Base-by-base conservation (phyloP, 768 basidiomycete genomes). In the Mycena kentingensis region DNA sequence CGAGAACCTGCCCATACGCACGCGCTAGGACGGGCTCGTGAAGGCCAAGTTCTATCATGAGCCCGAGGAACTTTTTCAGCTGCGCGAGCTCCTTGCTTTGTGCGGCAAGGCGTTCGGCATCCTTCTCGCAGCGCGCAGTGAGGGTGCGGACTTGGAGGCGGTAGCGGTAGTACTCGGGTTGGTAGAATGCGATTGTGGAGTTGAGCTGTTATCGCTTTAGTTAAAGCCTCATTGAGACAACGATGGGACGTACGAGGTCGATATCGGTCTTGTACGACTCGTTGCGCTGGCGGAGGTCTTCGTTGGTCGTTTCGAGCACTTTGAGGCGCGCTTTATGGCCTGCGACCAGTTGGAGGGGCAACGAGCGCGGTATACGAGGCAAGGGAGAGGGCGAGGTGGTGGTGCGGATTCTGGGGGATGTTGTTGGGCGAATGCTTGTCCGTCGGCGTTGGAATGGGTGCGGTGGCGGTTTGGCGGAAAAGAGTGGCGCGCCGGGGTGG, bases 21-120 rank as follows among this genome's bases (percentile, higher is more conserved):
- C 59, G 61, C 18, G 60, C 61, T 19, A 75, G 58, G 7, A 71
- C 65, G 27, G 66, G 65, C 2, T 68, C 66, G 44, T 72, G 65
- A 12, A 73, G 58, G 15, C 69, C 68, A 32, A 72, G 60, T 52
- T 72, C 70, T 18, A 73, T 62, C 58, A 77, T 67, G 16, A 71
- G 63, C 29, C 63, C 61, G n/a, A 74, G 66, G 41, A 76, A 74
- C 26, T 61, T 57, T 46, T 70, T 67, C 16, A 67, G 63, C 39
- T 72, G 70, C 27, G 57, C 63, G 11, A 70, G 53, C 52, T 65
- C 60, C 12, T 61, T 49, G 21, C 63, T 62, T 16, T 70, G 68
- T 13, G 46, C 57, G 41, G 45, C 42, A 43, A 65, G 62, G 36
- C 58, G 66, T 32, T 66, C 62, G 47, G 67, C 62, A 45, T 67